Evolutionary conservation across 2,329 filamentous ascomycete species (phyloP).

Genomic region (Gaeumannomyces tritici): DNA sequence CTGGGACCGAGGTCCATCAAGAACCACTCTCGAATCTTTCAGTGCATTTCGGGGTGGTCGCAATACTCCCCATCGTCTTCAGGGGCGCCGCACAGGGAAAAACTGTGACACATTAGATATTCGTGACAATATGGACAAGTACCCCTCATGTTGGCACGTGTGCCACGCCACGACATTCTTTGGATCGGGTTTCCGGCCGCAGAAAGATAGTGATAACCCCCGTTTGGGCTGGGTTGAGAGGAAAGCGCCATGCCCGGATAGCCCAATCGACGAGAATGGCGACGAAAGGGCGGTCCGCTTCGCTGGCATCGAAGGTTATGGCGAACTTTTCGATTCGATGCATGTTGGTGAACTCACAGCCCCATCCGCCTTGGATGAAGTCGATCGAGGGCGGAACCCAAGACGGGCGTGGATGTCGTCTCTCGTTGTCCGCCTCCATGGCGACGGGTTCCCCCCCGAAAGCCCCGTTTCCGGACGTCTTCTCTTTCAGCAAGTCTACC

Average conservation of each 20-base stretch:
- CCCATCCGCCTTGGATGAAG: not conserved
- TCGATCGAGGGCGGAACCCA: not conserved
- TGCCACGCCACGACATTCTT: not conserved
- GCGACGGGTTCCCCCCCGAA: too few species aligned
- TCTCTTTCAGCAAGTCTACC: not conserved
- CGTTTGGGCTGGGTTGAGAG: not conserved
- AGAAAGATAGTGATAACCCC: not conserved
- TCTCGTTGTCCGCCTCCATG: not conserved
- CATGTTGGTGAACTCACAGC: constrained; percentile 1
- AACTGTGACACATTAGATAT: not conserved
- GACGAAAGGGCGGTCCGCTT: not conserved
- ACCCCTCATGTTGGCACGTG: not conserved
- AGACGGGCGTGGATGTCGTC: not conserved
- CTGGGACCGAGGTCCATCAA: not conserved
- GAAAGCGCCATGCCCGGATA: not conserved
- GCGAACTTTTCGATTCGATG: not conserved
- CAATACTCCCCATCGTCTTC: not conserved
- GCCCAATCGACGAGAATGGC: not conserved
- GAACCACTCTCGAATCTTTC: not conserved
- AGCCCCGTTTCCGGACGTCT: not conserved
- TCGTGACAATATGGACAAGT: not conserved
- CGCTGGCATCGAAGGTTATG: not conserved
- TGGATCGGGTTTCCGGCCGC: not conserved
- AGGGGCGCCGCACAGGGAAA: too few species aligned
- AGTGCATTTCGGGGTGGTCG: not conserved